Percentiles rank a stretch among this genome's conserved stretches.
Evolutionary conservation across 352 stramenopile genomes (phyloP).

Genomic region (Chrysophaeum taylorii): DNA sequence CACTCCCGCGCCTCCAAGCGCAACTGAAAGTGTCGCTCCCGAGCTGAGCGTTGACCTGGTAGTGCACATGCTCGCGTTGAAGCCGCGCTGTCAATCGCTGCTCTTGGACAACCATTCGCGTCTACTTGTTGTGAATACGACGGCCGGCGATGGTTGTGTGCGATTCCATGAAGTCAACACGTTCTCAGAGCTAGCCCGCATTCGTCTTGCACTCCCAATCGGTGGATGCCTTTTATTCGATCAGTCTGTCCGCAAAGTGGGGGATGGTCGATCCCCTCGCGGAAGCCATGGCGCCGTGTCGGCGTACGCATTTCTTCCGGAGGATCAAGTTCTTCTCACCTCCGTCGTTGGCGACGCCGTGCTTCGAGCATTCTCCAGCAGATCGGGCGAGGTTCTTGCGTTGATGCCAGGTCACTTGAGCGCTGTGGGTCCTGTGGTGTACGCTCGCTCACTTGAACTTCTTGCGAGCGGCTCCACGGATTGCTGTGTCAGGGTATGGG

Average conservation of each 20-base stretch:
- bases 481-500: too few species aligned
- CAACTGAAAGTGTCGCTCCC: too few species aligned
- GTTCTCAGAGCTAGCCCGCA: not conserved
- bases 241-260: not conserved
- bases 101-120: not conserved
- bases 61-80: not conserved
- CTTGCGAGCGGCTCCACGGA: too few species aligned
- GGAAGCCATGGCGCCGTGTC: not conserved
- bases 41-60: not conserved
- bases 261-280: not conserved
- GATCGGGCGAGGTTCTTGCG: not conserved
- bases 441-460: too few species aligned
- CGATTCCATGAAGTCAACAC: not conserved
- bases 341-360: not conserved
- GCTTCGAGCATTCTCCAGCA: not conserved
- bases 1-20: not conserved
- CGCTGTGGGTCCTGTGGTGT: too few species aligned
- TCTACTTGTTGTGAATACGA: not conserved
- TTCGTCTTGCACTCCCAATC: too few species aligned
- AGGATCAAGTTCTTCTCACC: not conserved
- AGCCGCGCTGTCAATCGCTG: not conserved
- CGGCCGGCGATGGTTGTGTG: not conserved
- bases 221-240: too few species aligned
- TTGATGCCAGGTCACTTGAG: not conserved
- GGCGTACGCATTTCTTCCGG: too few species aligned